A percentile compares a stretch with the other conserved stretches of the same genome.
phyloP scores from a whole-genome alignment of 768 basidiomycete species.

The Dentipellis fragilis region DNA sequence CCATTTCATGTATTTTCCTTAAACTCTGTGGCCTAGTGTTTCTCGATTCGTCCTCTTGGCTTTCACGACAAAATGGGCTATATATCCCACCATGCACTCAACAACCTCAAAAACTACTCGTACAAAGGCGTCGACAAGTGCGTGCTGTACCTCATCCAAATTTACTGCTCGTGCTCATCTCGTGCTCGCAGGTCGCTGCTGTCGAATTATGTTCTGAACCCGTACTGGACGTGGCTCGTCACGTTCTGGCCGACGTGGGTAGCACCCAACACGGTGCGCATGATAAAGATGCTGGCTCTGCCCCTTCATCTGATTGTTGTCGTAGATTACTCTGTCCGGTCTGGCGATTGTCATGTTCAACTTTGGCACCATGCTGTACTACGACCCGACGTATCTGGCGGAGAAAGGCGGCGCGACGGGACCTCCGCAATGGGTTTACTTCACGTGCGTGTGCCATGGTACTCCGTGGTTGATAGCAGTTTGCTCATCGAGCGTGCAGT shows the following conservation, averaged over 20 bases:
- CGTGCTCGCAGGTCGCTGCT: conserved; percentile 49
- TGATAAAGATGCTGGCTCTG: too few relatives aligned
- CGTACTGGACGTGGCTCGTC: conserved; percentile 90
- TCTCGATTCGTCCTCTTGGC: too few relatives aligned
- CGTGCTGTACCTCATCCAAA: conserved; percentile 15
- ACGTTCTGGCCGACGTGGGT: conserved; percentile 77
- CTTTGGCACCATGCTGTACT: conserved; percentile 73
- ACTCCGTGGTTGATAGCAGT: not conserved
- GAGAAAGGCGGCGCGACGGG: conserved; percentile 52
- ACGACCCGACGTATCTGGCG: conserved; percentile 69
- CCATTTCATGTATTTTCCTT: not conserved
- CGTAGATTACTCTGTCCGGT: conserved; percentile 85
- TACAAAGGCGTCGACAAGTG: conserved; percentile 81
- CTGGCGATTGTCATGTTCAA: conserved; percentile 75
- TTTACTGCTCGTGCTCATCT: not conserved
- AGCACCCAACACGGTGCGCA: conserved; percentile 81
- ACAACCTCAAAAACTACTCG: conserved; percentile 66
- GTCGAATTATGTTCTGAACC: conserved; percentile 67
- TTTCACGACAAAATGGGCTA: conserved; percentile 39
- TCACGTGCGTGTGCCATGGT: conserved; percentile 46
- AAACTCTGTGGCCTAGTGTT: not conserved
- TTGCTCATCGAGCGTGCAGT: conserved; percentile 27
- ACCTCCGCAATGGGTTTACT: conserved; percentile 83
- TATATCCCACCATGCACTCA: conserved; percentile 55
- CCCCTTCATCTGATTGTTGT: too few relatives aligned